Percentiles rank a stretch among this genome's conserved stretches.
phyloP scores from a whole-genome alignment of 2,329 filamentous ascomycete species.

The Cryphonectria carpinicola region DNA sequence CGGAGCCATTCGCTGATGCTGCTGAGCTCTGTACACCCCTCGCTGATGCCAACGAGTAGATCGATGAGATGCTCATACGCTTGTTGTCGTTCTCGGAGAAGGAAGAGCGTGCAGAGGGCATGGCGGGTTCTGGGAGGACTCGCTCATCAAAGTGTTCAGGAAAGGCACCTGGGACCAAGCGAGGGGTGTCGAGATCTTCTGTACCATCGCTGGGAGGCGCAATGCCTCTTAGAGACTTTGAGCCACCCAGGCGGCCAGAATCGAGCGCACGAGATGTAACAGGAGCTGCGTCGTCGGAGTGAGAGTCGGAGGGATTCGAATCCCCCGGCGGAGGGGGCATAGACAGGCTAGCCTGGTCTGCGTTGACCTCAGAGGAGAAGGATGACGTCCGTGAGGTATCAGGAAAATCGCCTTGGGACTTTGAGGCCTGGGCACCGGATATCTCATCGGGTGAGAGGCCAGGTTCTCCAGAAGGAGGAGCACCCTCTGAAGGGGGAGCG shows the following conservation, averaged over 20 bases:
- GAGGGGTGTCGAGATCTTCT: slow-evolving; percentile 52
- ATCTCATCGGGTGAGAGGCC: slow-evolving; percentile 4
- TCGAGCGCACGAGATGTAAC: slow-evolving; percentile 5
- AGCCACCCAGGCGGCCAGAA: slow-evolving; percentile 7
- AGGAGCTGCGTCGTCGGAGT: slow-evolving; percentile 43
- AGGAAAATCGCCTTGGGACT: slow-evolving; percentile 33
- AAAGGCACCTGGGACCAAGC: slow-evolving; percentile 43
- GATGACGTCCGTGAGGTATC: slow-evolving; percentile 48
- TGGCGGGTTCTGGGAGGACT: slow-evolving; percentile 53
- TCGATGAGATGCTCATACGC: slow-evolving; percentile 73
- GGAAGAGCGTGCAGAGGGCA: slow-evolving; percentile 49
- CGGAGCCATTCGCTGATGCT: slow-evolving; percentile 57
- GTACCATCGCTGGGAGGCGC: slow-evolving; percentile 35
- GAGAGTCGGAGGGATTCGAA: slow-evolving; percentile 47
- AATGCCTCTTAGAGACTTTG: slow-evolving; percentile 18
- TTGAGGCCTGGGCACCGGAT: slow-evolving; percentile 7
- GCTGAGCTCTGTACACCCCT: slow-evolving; percentile 57
- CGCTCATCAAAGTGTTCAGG: slow-evolving; percentile 36
- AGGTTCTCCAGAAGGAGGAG: slow-evolving; percentile 1
- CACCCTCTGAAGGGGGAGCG: slow-evolving; percentile 11
- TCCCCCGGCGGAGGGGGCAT: slow-evolving; percentile 60
- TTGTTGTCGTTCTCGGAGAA: slow-evolving; percentile 58
- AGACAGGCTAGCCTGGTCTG: slow-evolving; percentile 64
- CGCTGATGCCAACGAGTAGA: slow-evolving; percentile 70
- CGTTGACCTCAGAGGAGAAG: slow-evolving; percentile 53